Percentiles rank a stretch among this genome's conserved stretches.
Evolutionary conservation across 1,284 basidiomycete species (phyloP).

Genomic region (Crepidotus sp.): DNA sequence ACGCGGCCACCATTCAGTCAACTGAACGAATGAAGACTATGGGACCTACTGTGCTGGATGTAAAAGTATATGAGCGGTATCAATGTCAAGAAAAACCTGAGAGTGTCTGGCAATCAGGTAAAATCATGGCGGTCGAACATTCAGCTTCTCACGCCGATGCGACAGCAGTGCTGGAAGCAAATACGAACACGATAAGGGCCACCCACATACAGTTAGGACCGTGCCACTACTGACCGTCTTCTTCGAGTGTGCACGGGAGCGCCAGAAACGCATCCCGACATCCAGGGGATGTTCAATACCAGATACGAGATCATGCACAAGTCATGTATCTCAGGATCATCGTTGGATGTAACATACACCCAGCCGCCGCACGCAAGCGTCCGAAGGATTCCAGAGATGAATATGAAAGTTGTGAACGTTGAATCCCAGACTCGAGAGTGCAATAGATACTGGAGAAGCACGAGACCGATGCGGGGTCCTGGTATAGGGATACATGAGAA

Average conservation of each 20-base stretch:
- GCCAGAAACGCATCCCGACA: slow-evolving; percentile 61
- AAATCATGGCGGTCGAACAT: not conserved
- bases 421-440: slow-evolving; percentile 23
- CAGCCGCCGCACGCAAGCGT: slow-evolving; percentile 86
- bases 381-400: slow-evolving; percentile 60
- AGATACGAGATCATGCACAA: slow-evolving; percentile 85
- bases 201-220: not conserved
- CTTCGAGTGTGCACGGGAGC: slow-evolving; percentile 39
- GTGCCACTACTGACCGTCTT: slow-evolving; percentile 36
- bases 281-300: slow-evolving; percentile 80
- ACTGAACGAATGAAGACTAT: not conserved
- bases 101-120: not conserved
- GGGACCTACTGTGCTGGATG: slow-evolving; percentile 48
- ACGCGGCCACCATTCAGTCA: not conserved
- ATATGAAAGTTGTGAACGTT: slow-evolving; percentile 44
- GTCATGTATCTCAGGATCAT: slow-evolving; percentile 80
- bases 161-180: slow-evolving; percentile 38
- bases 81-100: slow-evolving; percentile 63
- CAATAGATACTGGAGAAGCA: slow-evolving; percentile 66
- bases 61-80: slow-evolving; percentile 79
- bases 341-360: slow-evolving; percentile 84
- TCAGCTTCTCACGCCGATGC: slow-evolving; percentile 37
- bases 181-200: not conserved
- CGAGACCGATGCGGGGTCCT: slow-evolving; percentile 76
- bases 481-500: slow-evolving; percentile 6